Base-by-base conservation (phyloP, 2,329 filamentous ascomycete species). In the Leptoxyphium fumago region DNA sequence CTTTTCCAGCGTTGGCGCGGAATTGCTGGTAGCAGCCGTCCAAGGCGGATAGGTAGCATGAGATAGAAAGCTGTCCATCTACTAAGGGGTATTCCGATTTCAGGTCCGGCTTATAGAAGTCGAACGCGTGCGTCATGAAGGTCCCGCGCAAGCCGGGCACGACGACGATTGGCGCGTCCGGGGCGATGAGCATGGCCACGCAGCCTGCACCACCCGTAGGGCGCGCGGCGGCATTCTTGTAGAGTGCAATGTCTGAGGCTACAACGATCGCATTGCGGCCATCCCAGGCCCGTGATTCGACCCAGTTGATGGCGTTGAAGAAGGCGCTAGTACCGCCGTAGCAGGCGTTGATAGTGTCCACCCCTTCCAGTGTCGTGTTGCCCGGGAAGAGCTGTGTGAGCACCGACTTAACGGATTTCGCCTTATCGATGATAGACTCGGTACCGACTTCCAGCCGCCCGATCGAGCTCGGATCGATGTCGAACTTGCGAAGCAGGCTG, bases 101-200 rank as follows among this genome's bases (percentile, higher is more conserved):
- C 46, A 72, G 52, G 50, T 73, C 69, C 43, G 70, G 64, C 67
- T 73, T 73, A 64, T 73, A 73, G 60, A 73, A 73, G 53, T 73
- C 70, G 60, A 72, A 73, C 26, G 63, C 66, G 56, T 72, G 69
- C 49, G 59, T 67, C 54, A 73, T 64, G 60, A 70, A 72, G 53
- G 62, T 65, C 48, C 69, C 70, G 43, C 70, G 66, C 46, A 66
- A 64, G 47, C 69, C 69, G 38, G 69, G 61, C 56, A 72, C 70
- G 48, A 72, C 63, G 15, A 63, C 68, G 45, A 73, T 50, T 29
- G 69, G 70, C 36, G 70, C 70, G 48, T 73, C 58, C 34, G 70
- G 69, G 36, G 68, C 68, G 48, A 73, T 60, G 41, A 73, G 67
- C 67, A 73, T 71, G 54, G 70, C 70, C 45, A 72, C 68, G 51